Evolutionary conservation across 768 basidiomycete genomes (phyloP).

Genomic region (Chlorophyllum brunneum): DNA sequence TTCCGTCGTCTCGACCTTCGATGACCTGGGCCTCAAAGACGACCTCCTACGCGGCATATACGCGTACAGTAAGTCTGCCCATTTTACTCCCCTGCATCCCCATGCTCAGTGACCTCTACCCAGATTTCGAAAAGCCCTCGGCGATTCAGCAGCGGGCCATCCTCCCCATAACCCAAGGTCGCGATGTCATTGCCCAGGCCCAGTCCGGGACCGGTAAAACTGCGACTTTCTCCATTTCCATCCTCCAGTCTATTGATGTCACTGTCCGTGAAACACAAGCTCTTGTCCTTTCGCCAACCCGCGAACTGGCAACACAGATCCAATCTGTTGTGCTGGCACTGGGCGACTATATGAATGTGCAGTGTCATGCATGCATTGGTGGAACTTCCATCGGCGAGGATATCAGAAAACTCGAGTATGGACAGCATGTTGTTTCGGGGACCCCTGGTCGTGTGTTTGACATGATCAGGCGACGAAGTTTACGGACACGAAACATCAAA

Average conservation of each 20-base stretch:
- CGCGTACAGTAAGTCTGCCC: slow-evolving; percentile 77
- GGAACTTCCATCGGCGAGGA: slow-evolving; percentile 97
- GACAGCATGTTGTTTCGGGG: slow-evolving; percentile 95
- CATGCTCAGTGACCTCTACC: slow-evolving; percentile 1
- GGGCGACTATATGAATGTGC: slow-evolving; percentile 99
- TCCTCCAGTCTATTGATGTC: slow-evolving; percentile 96
- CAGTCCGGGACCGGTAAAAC: slow-evolving; percentile 99
- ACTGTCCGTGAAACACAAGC: slow-evolving; percentile 94
- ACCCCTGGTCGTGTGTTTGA: slow-evolving; percentile 98
- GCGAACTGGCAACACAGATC: slow-evolving; percentile 98
- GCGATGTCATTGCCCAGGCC: slow-evolving; percentile 98
- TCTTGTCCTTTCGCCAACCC: slow-evolving; percentile 95
- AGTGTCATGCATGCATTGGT: slow-evolving; percentile 97
- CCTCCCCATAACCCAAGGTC: slow-evolving; percentile 89
- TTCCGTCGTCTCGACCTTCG: slow-evolving; percentile 84
- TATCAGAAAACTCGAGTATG: slow-evolving; percentile 94
- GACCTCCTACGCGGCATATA: slow-evolving; percentile 96
- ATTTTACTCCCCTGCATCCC: neutral
- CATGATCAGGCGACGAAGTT: slow-evolving; percentile 93
- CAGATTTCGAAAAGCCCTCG: slow-evolving; percentile 95
- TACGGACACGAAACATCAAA: slow-evolving; percentile 96
- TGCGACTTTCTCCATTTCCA: slow-evolving; percentile 96
- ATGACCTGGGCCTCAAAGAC: slow-evolving; percentile 89
- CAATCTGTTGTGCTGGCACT: slow-evolving; percentile 95
- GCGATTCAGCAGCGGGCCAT: slow-evolving; percentile 99